Base-by-base conservation (phyloP, 306 rosid species). In the Sicyos baderoa region DNA sequence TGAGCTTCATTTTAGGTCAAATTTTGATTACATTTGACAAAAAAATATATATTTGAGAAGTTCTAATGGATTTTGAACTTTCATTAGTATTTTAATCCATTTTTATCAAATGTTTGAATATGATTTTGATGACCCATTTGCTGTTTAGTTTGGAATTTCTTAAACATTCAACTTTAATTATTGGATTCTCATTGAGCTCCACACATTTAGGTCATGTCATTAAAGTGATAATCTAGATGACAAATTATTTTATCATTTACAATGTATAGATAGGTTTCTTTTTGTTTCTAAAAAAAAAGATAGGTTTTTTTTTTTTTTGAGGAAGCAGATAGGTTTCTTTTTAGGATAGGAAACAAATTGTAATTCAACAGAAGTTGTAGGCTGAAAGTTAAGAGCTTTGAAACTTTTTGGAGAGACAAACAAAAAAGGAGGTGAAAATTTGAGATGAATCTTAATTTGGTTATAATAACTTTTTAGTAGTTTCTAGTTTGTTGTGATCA, bases 351-450 rank as follows among this genome's bases (percentile, higher is more conserved):
- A 32, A 15, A 48, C 16, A 16, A 35, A 7, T 15, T 15, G 47
- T 32, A 32, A 60, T 32, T 60, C 17, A 32, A 32, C 6, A 1
- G 1, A 60, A 60, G 22, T 58, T 14, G 14, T 16, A 29, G 66
- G 66, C 5, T 58, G 15, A 61, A 35, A 61, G 16, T 61, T n/a
- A 35, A 16, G 21, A n/a, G 48, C 9, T 29, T n/a, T n/a, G 3
- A 0, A 18, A 54, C 58, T 18, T 54, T 18, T 50, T 6, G 1
- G 54, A 19, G 12, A 53, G 57, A n/a, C 18, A 53, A 18, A 53
- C 4, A 15, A 6, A 53, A 78, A 79, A 73, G 70, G 69, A 48
- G 59, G 71, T 66, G 81, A 69, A 74, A 66, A 7, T 75, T 58
- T 56, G 79, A 74, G 82, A 73, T 53, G 68, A 62, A 62, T 62